phyloP scores from a whole-genome alignment of 1,284 basidiomycete genomes.

The Sanghuangporus sanghuang region DNA sequence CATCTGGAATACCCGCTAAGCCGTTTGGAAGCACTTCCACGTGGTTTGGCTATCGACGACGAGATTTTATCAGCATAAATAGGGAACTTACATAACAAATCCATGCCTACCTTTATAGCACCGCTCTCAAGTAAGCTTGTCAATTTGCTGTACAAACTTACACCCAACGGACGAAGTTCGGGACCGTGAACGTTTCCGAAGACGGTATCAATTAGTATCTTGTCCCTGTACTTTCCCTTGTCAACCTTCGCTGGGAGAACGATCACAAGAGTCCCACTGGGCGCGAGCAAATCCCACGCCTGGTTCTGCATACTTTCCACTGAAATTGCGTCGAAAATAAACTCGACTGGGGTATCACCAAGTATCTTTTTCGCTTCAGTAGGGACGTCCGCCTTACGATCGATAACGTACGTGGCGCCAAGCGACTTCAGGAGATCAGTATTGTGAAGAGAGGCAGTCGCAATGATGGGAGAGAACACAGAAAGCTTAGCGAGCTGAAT shows the following conservation, averaged over 20 bases:
- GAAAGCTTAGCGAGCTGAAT: slow-evolving; percentile 46
- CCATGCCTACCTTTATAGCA: slow-evolving; percentile 4
- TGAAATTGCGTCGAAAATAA: slow-evolving; percentile 38
- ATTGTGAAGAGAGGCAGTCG: slow-evolving; percentile 45
- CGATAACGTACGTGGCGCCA: slow-evolving; percentile 50
- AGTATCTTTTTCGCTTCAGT: slow-evolving; percentile 28
- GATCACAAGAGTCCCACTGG: slow-evolving; percentile 17
- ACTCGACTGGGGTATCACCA: slow-evolving; percentile 24
- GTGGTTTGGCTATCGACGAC: slow-evolving; percentile 30
- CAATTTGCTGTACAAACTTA: slow-evolving; percentile 11
- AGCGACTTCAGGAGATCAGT: slow-evolving; percentile 37
- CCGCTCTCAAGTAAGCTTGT: slow-evolving; percentile 2
- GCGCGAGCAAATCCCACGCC: slow-evolving; percentile 21
- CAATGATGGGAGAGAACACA: slow-evolving; percentile 49
- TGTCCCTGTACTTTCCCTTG: slow-evolving; percentile 1
- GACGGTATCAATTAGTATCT: neutral
- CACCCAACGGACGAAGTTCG: neutral
- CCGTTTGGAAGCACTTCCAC: slow-evolving; percentile 43
- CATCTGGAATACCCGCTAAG: slow-evolving; percentile 38
- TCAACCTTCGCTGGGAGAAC: neutral
- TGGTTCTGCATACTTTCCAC: slow-evolving; percentile 13
- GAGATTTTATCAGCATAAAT: neutral
- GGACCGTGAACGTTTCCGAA: slow-evolving; percentile 7
- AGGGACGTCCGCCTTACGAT: slow-evolving; percentile 32
- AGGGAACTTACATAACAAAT: neutral